These are phyloP conservation scores for Cryphonectria carpinicola DNA, from an alignment of 2,329 filamentous ascomycete species.

Conservation along the genomic window DNA sequence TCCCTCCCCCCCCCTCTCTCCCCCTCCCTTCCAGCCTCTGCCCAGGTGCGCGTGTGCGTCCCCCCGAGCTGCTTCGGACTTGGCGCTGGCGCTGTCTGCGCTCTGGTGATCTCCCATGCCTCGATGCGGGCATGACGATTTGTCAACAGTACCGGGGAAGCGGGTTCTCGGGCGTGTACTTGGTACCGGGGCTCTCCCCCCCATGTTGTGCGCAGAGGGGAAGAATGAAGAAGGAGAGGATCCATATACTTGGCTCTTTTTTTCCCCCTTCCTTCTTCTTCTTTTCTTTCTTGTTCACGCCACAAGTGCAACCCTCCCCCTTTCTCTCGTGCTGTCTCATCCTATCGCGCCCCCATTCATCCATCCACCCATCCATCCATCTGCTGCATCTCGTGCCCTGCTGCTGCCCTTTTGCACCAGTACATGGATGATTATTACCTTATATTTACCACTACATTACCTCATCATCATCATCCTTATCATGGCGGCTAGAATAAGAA, in stretches of 20 bases:
- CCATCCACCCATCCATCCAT: too few species aligned
- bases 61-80: background rate
- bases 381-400: too few species aligned
- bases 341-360: too few species aligned
- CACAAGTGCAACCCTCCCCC: too few species aligned
- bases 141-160: conserved; percentile 25
- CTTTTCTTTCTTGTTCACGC: background rate
- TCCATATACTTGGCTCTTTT: too few species aligned
- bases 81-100: conserved; percentile 15
- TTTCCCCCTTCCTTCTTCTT: too few species aligned
- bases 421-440: background rate
- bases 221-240: background rate
- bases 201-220: background rate
- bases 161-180: background rate
- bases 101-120: conserved; percentile 15
- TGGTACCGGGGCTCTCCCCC: background rate
- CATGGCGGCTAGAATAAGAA: background rate
- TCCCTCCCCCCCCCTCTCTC: background rate
- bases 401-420: background rate
- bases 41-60: background rate
- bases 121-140: conserved; percentile 27
- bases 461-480: background rate
- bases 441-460: background rate
- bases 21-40: conserved; percentile 7
- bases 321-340: background rate